Evolutionary conservation across 2,329 filamentous ascomycete genomes (phyloP), one percentile per base, ranked within the genome.

Genomic region (Diplodia sapinea): DNA sequence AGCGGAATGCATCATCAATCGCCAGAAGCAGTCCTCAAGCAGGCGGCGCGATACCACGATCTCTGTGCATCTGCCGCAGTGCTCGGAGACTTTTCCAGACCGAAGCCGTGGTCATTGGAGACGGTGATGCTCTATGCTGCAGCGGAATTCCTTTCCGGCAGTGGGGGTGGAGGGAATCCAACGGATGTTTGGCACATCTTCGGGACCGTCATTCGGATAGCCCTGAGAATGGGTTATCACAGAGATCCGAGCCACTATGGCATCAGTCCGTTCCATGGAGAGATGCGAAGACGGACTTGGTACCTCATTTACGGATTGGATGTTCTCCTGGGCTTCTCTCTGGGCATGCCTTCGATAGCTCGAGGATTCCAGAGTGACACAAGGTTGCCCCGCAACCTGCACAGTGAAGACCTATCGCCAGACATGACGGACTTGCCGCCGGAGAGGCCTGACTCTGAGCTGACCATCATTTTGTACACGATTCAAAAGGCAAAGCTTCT

Each of bases 341-440:
- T 84, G 47, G 83, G 83, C 0, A 74, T 85, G 20, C 83, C 83
- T 2, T 81, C 81, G n/a, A 82, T 84, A 78, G 79, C 84, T 13
- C 76, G 77, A 5, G 74, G 79, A 6, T 73, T 77, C 20, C 75
- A 81, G 15, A 76, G 74, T 43, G 83, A 85, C 68, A 82, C 81
- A 0, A 70, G 73, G 17, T 76, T 79, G 43, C 83, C 83, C 1
- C 73, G 74, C 0, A 85, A 85, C 57, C 73, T 84, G 0, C 70
- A 78, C 0, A 83, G 85, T 64, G 71, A 70, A 0, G 83, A 85
- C 51, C 79, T 85, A 54, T 73, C 79, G 43, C 70, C 75, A 9
- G 47, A 69, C 2, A 77, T 75, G 2, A 72, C 69, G 2, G 73
- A 73, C 1, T 62, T 84, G 3, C 82, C 82, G 0, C 69, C 65